These are phyloP conservation scores for Taiwanofungus camphoratus DNA, from an alignment of 1,284 basidiomycete genomes.

Conservation along the genomic window DNA sequence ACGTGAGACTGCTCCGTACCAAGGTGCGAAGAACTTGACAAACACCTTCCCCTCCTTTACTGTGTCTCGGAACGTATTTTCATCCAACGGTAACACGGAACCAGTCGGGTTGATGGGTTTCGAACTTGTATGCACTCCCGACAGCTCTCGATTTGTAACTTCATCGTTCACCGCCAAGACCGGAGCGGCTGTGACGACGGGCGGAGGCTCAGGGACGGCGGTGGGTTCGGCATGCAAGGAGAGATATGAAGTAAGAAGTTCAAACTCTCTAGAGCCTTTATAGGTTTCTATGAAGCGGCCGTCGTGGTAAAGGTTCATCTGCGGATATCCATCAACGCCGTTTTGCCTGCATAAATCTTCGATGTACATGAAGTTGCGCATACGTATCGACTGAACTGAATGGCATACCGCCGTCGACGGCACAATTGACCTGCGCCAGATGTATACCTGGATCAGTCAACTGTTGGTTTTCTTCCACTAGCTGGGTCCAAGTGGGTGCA, in stretches of 20 bases:
- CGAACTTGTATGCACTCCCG: conserved; percentile 5
- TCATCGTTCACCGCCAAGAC: conserved; percentile 9
- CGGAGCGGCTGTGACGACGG: conserved; percentile 12
- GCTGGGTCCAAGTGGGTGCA: conserved; percentile 78
- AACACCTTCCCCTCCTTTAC: conserved; percentile 65
- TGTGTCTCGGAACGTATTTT: conserved; percentile 43
- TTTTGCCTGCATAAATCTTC: conserved; percentile 77
- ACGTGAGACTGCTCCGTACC: conserved; percentile 38
- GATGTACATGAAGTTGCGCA: neutral
- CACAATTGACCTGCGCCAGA: conserved; percentile 85
- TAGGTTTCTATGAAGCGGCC: conserved; percentile 61
- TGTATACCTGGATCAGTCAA: conserved; percentile 55
- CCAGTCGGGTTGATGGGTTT: conserved; percentile 52
- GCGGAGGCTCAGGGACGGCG: conserved; percentile 17
- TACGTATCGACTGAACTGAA: conserved; percentile 3
- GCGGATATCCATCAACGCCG: conserved; percentile 71
- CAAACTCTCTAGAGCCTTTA: conserved; percentile 44
- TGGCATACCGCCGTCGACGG: conserved; percentile 71
- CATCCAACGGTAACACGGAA: conserved; percentile 51
- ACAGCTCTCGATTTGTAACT: conserved; percentile 6
- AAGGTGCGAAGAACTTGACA: conserved; percentile 90
- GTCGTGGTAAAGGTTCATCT: conserved; percentile 70
- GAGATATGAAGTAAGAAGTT: conserved; percentile 48
- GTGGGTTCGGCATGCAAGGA: conserved; percentile 31
- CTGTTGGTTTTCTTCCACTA: conserved; percentile 54